Base-by-base conservation (phyloP, 257 asterid species). In the Salvia splendens region DNA sequence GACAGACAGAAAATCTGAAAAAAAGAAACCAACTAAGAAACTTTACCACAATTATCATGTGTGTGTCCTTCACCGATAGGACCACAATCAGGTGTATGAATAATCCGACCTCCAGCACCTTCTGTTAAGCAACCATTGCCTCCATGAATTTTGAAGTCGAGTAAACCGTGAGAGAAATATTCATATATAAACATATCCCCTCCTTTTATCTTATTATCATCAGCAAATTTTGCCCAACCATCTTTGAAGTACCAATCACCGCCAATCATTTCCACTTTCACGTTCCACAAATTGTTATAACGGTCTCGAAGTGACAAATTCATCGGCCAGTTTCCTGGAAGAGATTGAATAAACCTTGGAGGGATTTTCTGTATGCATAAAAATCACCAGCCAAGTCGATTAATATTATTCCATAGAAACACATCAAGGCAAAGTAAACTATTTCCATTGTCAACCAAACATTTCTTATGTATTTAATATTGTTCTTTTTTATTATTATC, bases 191-290 rank as follows among this genome's bases (percentile, higher is more conserved):
- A 17, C 8, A 38, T 4, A 12, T 79, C 64, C 11, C 77, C 70
- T 4, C 9, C 0, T 42, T 42, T 30, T 4, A 79, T 9, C 33
- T 20, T 35, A 45, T 75, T 70, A 12, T 52, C 83, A 14, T 17
- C 8, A 10, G 56, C 48, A 4, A 63, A 79, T 8, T 74, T 52
- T 41, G 9, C 42, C 83, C 83, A 79, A 41, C 80, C 80, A 15
- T 71, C 49, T 0, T 9, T 28, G 32, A 79, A 79, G 48, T 53
- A 71, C 65, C 72, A 61, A 11, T 12, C 38, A 5, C 14, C 41
- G n/a, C 46, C 70, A 0, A 47, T 11, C 43, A 57, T 15, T 28
- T 41, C 61, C 64, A 75, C 65, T 51, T 56, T 43, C 58, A 79
- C 69, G 2, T 20, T 67, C 83, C 80, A 79, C 46, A 32, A 6